Evolutionary conservation across 108 stramenopile species (phyloP), one percentile per base, ranked within the genome.

Genomic region (Mediolabrus comicus): DNA sequence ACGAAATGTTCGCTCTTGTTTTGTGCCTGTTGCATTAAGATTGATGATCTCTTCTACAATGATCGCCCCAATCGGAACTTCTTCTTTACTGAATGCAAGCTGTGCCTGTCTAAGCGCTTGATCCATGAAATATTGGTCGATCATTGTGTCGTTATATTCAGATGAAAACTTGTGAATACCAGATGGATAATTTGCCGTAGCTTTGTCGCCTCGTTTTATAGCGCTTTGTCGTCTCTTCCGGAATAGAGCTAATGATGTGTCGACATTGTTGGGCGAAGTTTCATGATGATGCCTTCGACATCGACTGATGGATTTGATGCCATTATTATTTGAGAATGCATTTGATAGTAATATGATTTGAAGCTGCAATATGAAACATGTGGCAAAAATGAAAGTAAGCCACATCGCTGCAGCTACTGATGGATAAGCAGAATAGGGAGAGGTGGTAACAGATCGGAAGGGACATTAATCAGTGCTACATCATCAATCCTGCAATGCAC

Each of bases 61-160:
- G 3, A 91, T 24, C 24, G 92, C 92, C 34, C 92, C 92, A 39
- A 94, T 89, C 2, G 92, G 92, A 8, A 94, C 92, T 79, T 94
- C 92, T 0, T 81, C 84, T 16, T 61, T 73, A 17, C 71, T 29
- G 27, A 56, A 72, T 11, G 89, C 92, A 36, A 63, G 16, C 35
- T 72, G 65, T 8, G 88, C 90, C 74, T 94, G 77, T 19, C 72
- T 28, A 27, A 94, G 36, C 17, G 92, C 92, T 66, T 80, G 7
- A 10, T 65, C 77, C 92, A 94, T 91, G 57, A 94, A 90, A 60
- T 80, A 66, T 25, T 80, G 32, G 63, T 92, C 75, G 22, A 86
- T 60, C 6, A 34, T 25, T 3, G 30, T 41, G 30, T 62, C 53
- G 36, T 62, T 24, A 62, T 36, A 10, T 16, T 26, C 46, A 9